Evolutionary conservation across 208 protist species (phyloP).

Genomic region (Trichomonas vaginalis): DNA sequence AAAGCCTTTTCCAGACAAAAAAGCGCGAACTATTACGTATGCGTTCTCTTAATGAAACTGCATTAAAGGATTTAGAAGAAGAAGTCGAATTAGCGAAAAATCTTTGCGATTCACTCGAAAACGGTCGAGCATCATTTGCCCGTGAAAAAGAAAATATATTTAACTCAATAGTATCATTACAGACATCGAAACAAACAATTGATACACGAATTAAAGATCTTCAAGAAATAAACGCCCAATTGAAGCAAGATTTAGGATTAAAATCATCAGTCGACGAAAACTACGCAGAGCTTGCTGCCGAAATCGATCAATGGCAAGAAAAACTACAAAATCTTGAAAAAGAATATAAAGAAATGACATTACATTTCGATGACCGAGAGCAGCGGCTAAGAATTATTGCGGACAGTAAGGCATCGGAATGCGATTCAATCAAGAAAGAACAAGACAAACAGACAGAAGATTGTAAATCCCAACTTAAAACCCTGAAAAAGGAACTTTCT

Average conservation of each 20-base stretch:
- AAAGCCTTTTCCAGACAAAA: not conserved
- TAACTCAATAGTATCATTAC: not conserved
- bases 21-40: not conserved
- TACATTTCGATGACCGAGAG: not conserved
- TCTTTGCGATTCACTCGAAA: constrained; percentile 1
- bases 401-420: not conserved
- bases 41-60: not conserved
- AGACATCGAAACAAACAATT: not conserved
- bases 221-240: not conserved
- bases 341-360: not conserved
- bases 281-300: not conserved
- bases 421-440: not conserved
- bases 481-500: not conserved
- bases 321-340: not conserved
- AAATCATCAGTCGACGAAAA: not conserved
- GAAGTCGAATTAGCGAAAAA: not conserved
- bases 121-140: not conserved
- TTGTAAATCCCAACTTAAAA: not conserved
- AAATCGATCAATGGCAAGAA: not conserved
- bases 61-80: not conserved
- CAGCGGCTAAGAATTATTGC: not conserved
- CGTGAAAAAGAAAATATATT: not conserved
- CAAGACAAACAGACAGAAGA: not conserved
- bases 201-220: not conserved
- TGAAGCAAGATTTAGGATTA: not conserved